A percentile compares a stretch with the other conserved stretches of the same genome.
Evolutionary conservation across 495 filamentous ascomycete genomes (phyloP).

Genomic region (Pseudoneurospora amorphoporcata): DNA sequence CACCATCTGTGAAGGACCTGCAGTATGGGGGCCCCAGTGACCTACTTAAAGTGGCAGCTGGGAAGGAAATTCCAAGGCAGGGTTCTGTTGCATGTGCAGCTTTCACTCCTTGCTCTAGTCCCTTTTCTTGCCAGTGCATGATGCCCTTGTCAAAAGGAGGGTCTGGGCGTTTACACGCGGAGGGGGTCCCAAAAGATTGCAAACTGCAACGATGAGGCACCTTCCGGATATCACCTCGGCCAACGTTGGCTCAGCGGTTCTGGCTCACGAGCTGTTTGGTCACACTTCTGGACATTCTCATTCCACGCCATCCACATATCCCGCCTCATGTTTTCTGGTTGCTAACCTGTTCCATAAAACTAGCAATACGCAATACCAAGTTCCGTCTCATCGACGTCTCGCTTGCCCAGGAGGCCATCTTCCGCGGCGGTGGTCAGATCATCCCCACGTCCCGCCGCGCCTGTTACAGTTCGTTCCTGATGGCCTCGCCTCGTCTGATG

Average conservation of each 20-base stretch:
- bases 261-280: background rate
- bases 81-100: background rate
- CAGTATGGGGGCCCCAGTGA: background rate
- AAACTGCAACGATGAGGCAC: background rate
- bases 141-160: background rate
- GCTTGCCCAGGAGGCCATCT: slow-evolving; percentile 81
- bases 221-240: background rate
- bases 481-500: slow-evolving; percentile 93
- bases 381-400: slow-evolving; percentile 89
- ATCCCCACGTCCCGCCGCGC: slow-evolving; percentile 89
- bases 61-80: background rate
- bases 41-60: slow-evolving; percentile 8
- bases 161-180: background rate
- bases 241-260: background rate
- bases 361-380: slow-evolving; percentile 90
- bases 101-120: background rate
- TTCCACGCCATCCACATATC: background rate
- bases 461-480: slow-evolving; percentile 89
- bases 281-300: background rate
- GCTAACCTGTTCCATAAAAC: background rate
- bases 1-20: background rate
- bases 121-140: background rate
- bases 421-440: slow-evolving; percentile 90
- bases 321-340: background rate
- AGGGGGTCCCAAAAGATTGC: background rate